Base-by-base conservation (phyloP, 2,329 filamentous ascomycete genomes). In the Pleomassaria siparia region DNA sequence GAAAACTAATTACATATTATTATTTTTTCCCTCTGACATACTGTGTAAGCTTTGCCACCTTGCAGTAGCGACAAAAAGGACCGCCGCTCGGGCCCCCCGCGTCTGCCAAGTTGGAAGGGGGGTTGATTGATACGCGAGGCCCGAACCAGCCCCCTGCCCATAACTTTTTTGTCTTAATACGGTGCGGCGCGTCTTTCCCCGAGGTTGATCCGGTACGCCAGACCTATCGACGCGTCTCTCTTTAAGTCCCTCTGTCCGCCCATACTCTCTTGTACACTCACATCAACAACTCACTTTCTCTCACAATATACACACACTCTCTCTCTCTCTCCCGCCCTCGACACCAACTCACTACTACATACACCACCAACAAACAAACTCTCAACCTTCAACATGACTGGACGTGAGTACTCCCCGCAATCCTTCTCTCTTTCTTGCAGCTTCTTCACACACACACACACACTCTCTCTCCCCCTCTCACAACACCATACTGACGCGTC, bases 321-420 rank as follows among this genome's bases (percentile, higher is more conserved):
- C 46, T 49, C 36, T 35, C 25, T 50, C 50, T 45, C 45, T 42
- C 48, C 50, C 51, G n/a, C n/a, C n/a, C n/a, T n/a, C n/a, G n/a
- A n/a, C n/a, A 47, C 51, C 48, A 44, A 43, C 46, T 36, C 53
- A 47, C 51, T 40, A 43, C 39, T 40, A 37, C 49, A 40, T 44
- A 43, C 18, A 29, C 12, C 12, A 20, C 33, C 41, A 30, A 30
- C 22, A 59, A 50, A 51, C 47, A 46, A 48, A 22, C 35, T 51
- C 60, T 60, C 54, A 64, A 62, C 59, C 59, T 68, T 73, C 74
- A 77, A 66, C 56, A 77, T 77, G 75, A 76, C 75, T 76, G 75
- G 75, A 72, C 75, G 75, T 77, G 63, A 69, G 75, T 76, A 59
- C 50, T 51, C 53, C 51, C 40, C 49, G 37, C 45, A 20, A 47